Evolutionary conservation across 768 basidiomycete species (phyloP).

Genomic region (Psilocybe tampanensis): DNA sequence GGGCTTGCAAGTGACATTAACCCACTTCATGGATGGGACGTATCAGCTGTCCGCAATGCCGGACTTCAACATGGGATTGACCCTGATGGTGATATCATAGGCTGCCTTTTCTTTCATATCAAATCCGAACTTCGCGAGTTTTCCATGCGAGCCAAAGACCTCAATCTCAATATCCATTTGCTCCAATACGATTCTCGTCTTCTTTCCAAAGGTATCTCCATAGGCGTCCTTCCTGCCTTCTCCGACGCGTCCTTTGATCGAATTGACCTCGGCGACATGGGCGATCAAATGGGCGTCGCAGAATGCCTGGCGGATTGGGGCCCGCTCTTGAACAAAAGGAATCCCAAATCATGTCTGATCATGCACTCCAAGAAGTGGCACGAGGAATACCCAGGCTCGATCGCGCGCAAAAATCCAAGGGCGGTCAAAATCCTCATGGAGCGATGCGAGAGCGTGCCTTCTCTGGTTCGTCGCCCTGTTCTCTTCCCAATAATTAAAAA

Average conservation of each 20-base stretch:
- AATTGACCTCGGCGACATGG: conserved; percentile 38
- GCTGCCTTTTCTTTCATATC: conserved; percentile 47
- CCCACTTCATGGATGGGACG: conserved; percentile 52
- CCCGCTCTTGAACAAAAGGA: conserved; percentile 36
- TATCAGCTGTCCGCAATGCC: conserved; percentile 38
- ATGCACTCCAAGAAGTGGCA: conserved; percentile 44
- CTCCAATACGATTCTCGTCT: conserved; percentile 43
- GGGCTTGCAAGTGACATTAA: conserved; percentile 38
- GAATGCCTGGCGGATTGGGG: conserved; percentile 39
- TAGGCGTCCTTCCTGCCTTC: conserved; percentile 39
- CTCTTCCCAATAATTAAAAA: neutral
- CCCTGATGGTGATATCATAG: conserved; percentile 37
- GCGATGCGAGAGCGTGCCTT: conserved; percentile 31
- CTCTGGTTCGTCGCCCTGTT: conserved; percentile 24
- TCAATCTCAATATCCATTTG: conserved; percentile 39
- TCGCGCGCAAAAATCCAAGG: conserved; percentile 34
- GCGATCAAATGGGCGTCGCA: conserved; percentile 32
- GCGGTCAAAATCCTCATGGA: conserved; percentile 36
- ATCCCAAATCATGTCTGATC: conserved; percentile 33
- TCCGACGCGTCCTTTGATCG: conserved; percentile 39
- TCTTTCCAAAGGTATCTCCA: conserved; percentile 42
- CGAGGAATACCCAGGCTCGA: conserved; percentile 28
- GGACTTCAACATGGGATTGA: conserved; percentile 38
- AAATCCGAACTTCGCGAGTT: conserved; percentile 42
- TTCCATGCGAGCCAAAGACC: conserved; percentile 35